Percentiles rank a stretch among this genome's conserved stretches.
Conservation (phyloP, 345 rosid genomes). For the Cardamine occulta region DNA sequence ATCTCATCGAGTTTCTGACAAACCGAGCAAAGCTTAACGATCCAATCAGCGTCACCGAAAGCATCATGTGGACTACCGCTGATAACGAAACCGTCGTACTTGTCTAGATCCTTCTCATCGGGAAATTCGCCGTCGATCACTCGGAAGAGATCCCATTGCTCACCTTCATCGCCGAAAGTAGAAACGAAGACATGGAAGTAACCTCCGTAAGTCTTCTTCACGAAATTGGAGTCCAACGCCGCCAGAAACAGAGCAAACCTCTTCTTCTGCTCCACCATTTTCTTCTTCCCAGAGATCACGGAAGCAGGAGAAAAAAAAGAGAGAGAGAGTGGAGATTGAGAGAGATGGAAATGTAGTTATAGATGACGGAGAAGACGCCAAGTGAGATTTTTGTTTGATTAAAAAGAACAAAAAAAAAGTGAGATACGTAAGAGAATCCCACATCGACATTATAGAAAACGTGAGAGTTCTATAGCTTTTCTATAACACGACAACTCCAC, state of each 20-base stretch:
- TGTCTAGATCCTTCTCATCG: conserved; percentile 52
- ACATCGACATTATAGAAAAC: conserved; percentile 9
- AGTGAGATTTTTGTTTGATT: not conserved
- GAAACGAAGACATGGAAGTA: conserved; percentile 74
- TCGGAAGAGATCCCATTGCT: conserved; percentile 72
- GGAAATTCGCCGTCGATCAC: conserved; percentile 89
- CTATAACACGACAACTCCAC: not conserved
- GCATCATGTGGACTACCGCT: conserved; percentile 90
- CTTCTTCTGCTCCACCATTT: conserved; percentile 41
- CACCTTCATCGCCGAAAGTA: conserved; percentile 72
- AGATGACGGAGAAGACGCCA: conserved; percentile 29
- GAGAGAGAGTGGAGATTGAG: not conserved
- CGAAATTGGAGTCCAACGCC: conserved; percentile 74
- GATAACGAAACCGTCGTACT: conserved; percentile 76
- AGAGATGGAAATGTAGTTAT: not conserved
- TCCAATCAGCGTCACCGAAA: conserved; percentile 76
- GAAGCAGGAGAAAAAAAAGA: not conserved
- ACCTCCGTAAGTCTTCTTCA: conserved; percentile 71
- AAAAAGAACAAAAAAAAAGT: not conserved
- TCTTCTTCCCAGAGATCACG: not conserved
- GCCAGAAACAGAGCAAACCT: conserved; percentile 68
- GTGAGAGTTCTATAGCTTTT: not conserved
- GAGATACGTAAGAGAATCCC: not conserved
- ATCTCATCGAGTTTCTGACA: conserved; percentile 64
- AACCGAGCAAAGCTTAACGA: conserved; percentile 68